Evolutionary conservation across 352 stramenopile genomes (phyloP).

Genomic region (Vaucheria bursata): DNA sequence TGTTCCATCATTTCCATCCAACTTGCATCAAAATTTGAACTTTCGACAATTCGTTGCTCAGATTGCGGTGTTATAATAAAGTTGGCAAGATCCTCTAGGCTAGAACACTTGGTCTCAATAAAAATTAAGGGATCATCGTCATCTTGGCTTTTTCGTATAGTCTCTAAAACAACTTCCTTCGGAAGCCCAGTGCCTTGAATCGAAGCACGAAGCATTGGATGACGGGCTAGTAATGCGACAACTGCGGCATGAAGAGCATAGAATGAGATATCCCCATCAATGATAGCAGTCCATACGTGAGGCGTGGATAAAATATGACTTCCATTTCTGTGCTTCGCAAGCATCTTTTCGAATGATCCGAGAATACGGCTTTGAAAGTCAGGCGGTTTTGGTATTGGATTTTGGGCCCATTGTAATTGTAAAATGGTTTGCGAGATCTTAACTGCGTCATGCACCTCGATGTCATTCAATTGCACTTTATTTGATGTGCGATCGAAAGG

Average conservation of each 20-base stretch:
- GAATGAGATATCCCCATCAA: background rate
- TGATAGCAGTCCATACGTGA: constrained; percentile 32
- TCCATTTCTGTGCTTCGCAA: constrained; percentile 30
- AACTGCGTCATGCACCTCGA: too few relatives aligned
- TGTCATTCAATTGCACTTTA: too few relatives aligned
- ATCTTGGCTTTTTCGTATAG: constrained; percentile 23
- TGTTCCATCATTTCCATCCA: constrained; percentile 27
- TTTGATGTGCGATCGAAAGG: too few relatives aligned
- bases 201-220: constrained; percentile 48
- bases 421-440: too few relatives aligned
- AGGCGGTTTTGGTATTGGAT: background rate
- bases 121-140: constrained; percentile 45
- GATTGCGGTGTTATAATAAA: background rate
- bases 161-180: constrained; percentile 37
- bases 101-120: constrained; percentile 42
- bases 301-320: constrained; percentile 24
- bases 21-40: constrained; percentile 16
- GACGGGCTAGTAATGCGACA: constrained; percentile 27
- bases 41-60: background rate
- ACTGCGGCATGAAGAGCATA: constrained; percentile 15
- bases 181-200: constrained; percentile 35
- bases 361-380: constrained; percentile 34
- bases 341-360: constrained; percentile 46
- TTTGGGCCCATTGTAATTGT: background rate
- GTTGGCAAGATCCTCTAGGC: constrained; percentile 4